Base-by-base conservation (phyloP, 179 eudicot genomes). In the Actinidia arguta region DNA sequence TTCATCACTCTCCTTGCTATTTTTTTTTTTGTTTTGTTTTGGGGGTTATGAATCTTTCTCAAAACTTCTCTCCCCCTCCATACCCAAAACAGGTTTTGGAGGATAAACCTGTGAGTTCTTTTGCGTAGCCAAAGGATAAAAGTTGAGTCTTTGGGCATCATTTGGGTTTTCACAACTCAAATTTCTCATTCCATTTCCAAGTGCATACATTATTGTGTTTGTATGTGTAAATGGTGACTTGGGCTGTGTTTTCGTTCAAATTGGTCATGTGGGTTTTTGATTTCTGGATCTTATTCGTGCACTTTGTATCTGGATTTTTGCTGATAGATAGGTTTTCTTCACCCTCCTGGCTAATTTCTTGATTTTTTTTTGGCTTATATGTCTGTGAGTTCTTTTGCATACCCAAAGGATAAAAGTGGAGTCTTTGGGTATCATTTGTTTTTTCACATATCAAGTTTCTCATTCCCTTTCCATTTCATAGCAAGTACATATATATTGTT, bases 81-180 rank as follows among this genome's bases (percentile, higher is more conserved):
- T 31, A 31, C 36, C 36, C 36, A 31, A 31, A 31, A 31, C 13
- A 13, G 80, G 78, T 71, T 58, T 63, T 83, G 81, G 72, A 78
- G 78, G 78, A 83, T 78, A 42, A 82, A 86, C 82, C 79, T 80
- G 83, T 78, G 74, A 31, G 16, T 20, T 16, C 48, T 62, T 76
- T 76, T 22, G 54, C 81, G 25, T 61, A 54, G 9, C 54, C 69
- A 75, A 22, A 42, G 42, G 72, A 36, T 69, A 51, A 54, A 69
- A 42, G 39, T 44, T 8, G 58, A 24, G 56, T 52, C 42, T 76
- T 86, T 55, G 6, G 63, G 56, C 76, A 20, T 25, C 66, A 52
- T 11, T 48, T 68, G 68, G 51, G 48, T 22, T 67, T 82, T 67
- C 68, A 8, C 44, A 22, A 56, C 75, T 76, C 81, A 51, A n/a